A percentile compares a stretch with the other conserved stretches of the same genome.
These are phyloP conservation scores for Eutrema salsugineum DNA, from an alignment of 441 rosid genomes.

Conservation along the genomic window DNA sequence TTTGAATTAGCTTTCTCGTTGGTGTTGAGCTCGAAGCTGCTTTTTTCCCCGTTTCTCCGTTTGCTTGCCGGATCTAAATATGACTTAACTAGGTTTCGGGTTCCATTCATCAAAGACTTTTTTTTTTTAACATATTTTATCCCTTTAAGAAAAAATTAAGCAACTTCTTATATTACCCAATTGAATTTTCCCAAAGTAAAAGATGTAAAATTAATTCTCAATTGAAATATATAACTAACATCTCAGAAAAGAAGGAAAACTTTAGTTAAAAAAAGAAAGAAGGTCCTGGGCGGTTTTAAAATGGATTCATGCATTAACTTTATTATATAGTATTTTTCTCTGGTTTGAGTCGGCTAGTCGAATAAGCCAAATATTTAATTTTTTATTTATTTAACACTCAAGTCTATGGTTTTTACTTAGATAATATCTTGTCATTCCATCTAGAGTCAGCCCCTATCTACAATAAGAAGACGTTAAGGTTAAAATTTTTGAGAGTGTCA, in stretches of 20 bases:
- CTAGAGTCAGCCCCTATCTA: constrained; percentile 12
- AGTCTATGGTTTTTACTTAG: neutral
- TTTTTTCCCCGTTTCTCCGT: constrained; percentile 65
- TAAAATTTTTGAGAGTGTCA: neutral
- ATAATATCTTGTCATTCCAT: constrained; percentile 1
- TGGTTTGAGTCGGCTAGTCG: neutral
- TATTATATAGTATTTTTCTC: neutral
- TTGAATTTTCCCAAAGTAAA: neutral
- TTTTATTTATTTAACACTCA: neutral
- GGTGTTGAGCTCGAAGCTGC: constrained; percentile 78
- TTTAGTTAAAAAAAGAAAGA: neutral
- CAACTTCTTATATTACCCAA: neutral
- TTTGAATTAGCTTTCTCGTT: constrained; percentile 53
- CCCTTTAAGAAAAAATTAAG: neutral
- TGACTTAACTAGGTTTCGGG: constrained; percentile 54
- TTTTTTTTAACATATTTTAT: neutral
- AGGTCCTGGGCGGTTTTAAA: neutral
- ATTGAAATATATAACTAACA: neutral
- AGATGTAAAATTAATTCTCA: neutral
- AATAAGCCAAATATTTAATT: neutral
- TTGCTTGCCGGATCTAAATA: constrained; percentile 59
- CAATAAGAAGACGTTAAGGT: neutral
- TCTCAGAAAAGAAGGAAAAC: neutral
- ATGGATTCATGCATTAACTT: constrained; percentile 1
- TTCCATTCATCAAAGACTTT: constrained; percentile 43